A percentile compares a stretch with the other conserved stretches of the same genome.
Conservation (phyloP, 2,329 filamentous ascomycete genomes). For the Epichloe glyceriae region DNA sequence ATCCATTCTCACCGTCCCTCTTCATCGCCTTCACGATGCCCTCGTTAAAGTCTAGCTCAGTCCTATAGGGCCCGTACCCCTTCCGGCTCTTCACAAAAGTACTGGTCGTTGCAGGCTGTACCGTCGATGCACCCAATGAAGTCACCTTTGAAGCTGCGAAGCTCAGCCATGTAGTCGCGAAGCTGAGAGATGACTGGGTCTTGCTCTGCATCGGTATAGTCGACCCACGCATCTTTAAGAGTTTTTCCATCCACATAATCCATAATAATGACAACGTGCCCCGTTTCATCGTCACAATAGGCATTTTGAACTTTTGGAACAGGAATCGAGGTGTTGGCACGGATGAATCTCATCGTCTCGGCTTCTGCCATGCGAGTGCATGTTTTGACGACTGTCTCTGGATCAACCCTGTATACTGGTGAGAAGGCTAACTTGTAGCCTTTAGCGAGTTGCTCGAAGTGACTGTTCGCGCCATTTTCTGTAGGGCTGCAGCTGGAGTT, state of each 20-base stretch:
- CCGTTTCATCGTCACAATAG: conserved; percentile 5
- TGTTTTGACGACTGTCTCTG: conserved; percentile 8
- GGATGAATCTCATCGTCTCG: conserved; percentile 8
- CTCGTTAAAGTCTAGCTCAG: conserved; percentile 11
- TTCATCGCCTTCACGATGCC: conserved; percentile 10
- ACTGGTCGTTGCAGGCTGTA: conserved; percentile 10
- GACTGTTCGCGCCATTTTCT: neutral
- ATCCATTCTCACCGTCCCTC: conserved; percentile 1
- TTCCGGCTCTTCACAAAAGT: conserved; percentile 7
- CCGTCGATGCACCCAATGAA: conserved; percentile 11
- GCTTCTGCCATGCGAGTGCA: conserved; percentile 5
- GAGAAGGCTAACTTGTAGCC: neutral
- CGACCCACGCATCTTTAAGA: conserved; percentile 9
- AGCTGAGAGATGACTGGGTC: conserved; percentile 10
- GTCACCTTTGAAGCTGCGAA: conserved; percentile 8
- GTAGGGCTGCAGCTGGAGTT: neutral
- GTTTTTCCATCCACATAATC: conserved; percentile 9
- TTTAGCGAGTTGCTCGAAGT: neutral
- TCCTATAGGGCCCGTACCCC: conserved; percentile 9
- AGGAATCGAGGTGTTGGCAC: conserved; percentile 7
- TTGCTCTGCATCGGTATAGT: conserved; percentile 6
- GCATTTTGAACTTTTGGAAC: conserved; percentile 6
- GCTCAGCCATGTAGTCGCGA: conserved; percentile 9
- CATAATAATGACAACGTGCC: conserved; percentile 10
- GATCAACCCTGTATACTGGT: neutral